phyloP scores from a whole-genome alignment of 2,329 filamentous ascomycete species.

The Gaeumannomyces sp. region DNA sequence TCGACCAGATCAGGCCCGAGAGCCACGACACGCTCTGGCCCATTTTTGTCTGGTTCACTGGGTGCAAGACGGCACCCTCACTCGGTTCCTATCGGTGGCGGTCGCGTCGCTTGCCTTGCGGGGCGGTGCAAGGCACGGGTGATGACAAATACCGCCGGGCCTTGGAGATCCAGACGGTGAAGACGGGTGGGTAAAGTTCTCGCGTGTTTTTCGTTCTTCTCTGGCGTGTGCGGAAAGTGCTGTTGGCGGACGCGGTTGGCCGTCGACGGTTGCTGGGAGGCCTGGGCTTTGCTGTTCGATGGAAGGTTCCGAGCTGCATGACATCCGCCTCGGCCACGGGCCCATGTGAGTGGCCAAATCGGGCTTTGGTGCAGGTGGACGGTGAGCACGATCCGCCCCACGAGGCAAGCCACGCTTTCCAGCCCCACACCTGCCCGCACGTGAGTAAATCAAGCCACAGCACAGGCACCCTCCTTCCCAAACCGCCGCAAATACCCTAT shows the following conservation, averaged over 20 bases:
- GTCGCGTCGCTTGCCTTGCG: not conserved
- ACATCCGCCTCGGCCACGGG: not conserved
- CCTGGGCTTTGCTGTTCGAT: not conserved
- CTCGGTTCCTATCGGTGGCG: not conserved
- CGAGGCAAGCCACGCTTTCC: not conserved
- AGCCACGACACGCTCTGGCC: conserved; percentile 62
- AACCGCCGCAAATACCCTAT: conserved; percentile 1
- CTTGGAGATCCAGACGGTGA: not conserved
- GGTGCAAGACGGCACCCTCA: not conserved
- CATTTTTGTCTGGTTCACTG: conserved; percentile 39
- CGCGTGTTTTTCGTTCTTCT: not conserved
- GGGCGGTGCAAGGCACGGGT: not conserved
- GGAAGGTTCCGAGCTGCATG: not conserved
- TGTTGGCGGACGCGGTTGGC: not conserved
- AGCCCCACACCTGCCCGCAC: not conserved
- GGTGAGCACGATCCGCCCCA: not conserved
- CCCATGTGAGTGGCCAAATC: no score
- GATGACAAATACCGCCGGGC: not conserved
- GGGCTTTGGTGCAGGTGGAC: not conserved
- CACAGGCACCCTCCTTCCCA: not conserved
- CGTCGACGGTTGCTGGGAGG: not conserved
- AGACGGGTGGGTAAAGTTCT: not conserved
- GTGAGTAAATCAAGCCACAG: not conserved
- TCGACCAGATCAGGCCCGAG: conserved; percentile 72
- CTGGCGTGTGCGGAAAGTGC: not conserved